phyloP scores from a whole-genome alignment of 2,329 filamentous ascomycete genomes.

The Byssochlamys sp. region DNA sequence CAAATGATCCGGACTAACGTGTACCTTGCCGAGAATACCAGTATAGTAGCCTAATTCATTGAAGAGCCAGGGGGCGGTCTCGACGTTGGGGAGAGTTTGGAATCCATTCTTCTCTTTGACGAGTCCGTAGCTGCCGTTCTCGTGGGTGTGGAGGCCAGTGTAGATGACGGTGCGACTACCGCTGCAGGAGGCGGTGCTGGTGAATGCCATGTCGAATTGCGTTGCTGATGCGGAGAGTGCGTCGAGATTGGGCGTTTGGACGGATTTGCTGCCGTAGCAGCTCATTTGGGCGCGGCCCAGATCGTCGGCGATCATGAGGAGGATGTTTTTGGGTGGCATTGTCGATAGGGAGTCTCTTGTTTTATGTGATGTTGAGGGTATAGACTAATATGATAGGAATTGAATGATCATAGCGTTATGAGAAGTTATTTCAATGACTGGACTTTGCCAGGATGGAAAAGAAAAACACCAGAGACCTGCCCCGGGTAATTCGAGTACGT shows the following conservation, averaged over 20 bases:
- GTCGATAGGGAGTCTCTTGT: neutral
- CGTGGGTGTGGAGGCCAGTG: slow-evolving; percentile 39
- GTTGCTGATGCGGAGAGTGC: slow-evolving; percentile 29
- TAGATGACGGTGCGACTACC: slow-evolving; percentile 41
- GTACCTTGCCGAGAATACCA: slow-evolving; percentile 42
- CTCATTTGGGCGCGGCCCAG: slow-evolving; percentile 27
- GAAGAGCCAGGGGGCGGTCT: slow-evolving; percentile 34
- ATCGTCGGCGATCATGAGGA: slow-evolving; percentile 38
- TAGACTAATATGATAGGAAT: too few species aligned
- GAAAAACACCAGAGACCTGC: neutral
- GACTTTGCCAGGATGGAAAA: neutral
- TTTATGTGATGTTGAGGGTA: too few species aligned
- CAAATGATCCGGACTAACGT: slow-evolving; percentile 33
- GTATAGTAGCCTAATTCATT: slow-evolving; percentile 35
- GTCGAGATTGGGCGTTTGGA: slow-evolving; percentile 35
- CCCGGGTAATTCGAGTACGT: neutral
- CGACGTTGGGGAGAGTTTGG: slow-evolving; percentile 35
- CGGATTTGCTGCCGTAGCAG: slow-evolving; percentile 20
- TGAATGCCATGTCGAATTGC: slow-evolving; percentile 20
- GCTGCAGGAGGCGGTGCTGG: slow-evolving; percentile 36
- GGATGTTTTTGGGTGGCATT: slow-evolving; percentile 18
- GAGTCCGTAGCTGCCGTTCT: slow-evolving; percentile 43
- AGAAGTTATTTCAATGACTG: too few species aligned
- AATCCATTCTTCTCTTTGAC: slow-evolving; percentile 33
- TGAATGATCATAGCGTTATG: too few species aligned